Evolutionary conservation across 1,139 yeast species (phyloP), one percentile per base, ranked within the genome.

Genomic region (Candida sanyaensis): DNA sequence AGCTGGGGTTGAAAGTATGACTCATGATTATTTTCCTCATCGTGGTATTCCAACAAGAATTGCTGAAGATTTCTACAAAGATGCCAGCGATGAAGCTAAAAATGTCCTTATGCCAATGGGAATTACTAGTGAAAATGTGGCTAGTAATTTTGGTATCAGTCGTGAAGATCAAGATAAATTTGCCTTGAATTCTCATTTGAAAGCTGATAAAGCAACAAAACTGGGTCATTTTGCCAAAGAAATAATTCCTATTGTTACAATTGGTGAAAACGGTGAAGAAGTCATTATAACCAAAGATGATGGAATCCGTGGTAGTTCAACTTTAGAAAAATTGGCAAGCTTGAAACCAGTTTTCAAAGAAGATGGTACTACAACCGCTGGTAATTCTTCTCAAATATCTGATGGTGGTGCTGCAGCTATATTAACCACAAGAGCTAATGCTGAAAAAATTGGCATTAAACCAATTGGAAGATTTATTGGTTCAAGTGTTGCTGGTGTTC

Each of bases 51-150:
- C 74, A 4, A 50, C 57, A 1, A 53, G 72, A 41, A 57, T 67
- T 23, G 57, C 62, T 26, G 56, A 59, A 46, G 58, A 53, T 5
- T 55, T 62, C 50, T 55, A 45, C 41, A 50, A 55, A 23, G 45
- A 47, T 11, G 63, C 64, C 8, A 47, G 48, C 37, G 55, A 53
- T 26, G 60, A 66, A 55, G 58, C 60, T 23, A 56, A 63, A 45
- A 68, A 69, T 44, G 60, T 58, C 23, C 53, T 58, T 38, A 57
- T 58, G 57, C 61, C 96, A 55, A 89, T 89, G 97, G 97, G 97
- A 34, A 82, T 84, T 87, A 57, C 62, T 26, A 55, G 58, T 44
- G 61, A 58, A 46, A 56, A 56, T 43, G 62, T 58, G 43, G 62
- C 60, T 34, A 68, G 69, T 42, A 78, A 78, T 60, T 86, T 77